phyloP scores from a whole-genome alignment of 768 basidiomycete species.

The Artomyces pyxidatus region DNA sequence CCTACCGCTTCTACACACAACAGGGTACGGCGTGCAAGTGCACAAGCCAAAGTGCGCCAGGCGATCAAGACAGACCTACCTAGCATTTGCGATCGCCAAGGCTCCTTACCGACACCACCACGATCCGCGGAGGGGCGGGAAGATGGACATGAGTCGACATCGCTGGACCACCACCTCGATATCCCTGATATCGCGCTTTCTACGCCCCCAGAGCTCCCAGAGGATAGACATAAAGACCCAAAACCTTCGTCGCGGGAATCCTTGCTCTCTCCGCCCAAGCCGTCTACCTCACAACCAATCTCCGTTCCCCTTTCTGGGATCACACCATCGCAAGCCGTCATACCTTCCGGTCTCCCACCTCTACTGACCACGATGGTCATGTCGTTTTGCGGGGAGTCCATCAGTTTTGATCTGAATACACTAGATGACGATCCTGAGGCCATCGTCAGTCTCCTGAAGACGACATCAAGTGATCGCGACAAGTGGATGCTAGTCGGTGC shows the following conservation, averaged over 20 bases:
- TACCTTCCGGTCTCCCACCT: conserved; percentile 4
- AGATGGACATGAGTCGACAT: too few species aligned
- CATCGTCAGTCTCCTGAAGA: conserved; percentile 39
- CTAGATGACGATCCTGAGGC: conserved; percentile 36
- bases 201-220: background rate
- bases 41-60: background rate
- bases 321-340: background rate
- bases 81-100: background rate
- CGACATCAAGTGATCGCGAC: conserved; percentile 37
- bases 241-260: too few species aligned
- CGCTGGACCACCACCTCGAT: too few species aligned
- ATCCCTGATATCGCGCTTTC: background rate
- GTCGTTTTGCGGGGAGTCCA: conserved; percentile 6
- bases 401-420: conserved; percentile 31
- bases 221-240: background rate
- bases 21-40: background rate
- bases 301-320: background rate
- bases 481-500: conserved; percentile 51
- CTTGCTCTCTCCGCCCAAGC: background rate
- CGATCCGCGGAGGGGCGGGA: background rate
- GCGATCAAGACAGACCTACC: background rate
- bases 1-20: background rate
- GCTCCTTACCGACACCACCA: background rate
- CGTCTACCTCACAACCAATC: background rate
- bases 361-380: conserved; percentile 11